Conservation (phyloP, 306 rosid species). For the Cucumis melo region DNA sequence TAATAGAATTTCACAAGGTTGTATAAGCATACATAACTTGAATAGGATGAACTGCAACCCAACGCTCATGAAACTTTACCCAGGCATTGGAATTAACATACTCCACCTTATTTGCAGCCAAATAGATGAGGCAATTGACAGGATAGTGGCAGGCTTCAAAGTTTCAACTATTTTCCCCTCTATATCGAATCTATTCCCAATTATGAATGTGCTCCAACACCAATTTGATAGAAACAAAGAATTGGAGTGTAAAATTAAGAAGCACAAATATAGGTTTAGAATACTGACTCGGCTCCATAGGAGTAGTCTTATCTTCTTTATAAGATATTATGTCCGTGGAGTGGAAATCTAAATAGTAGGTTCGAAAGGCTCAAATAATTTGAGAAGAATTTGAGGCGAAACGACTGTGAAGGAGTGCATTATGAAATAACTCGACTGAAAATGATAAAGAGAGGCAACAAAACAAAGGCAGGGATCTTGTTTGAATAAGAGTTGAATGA, state of each 20-base stretch:
- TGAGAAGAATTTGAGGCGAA: no score
- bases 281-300: no score
- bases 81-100: neutral
- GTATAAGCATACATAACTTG: conserved; percentile 63
- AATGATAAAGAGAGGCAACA: no score
- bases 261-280: no score
- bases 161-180: neutral
- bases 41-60: neutral
- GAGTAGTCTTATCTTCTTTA: no score
- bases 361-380: no score
- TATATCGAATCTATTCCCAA: neutral
- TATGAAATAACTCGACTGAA: no score
- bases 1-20: conserved; percentile 56
- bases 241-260: neutral
- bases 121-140: neutral
- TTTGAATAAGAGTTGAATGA: no score
- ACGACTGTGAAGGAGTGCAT: no score
- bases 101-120: neutral
- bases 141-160: neutral
- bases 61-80: neutral
- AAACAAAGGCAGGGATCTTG: no score
- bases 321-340: no score
- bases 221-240: neutral
- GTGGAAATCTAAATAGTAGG: no score
- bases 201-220: neutral